Percentiles rank a stretch among this genome's conserved stretches.
phyloP scores from a whole-genome alignment of 2,329 filamentous ascomycete species.

The Ilyonectria robusta region DNA sequence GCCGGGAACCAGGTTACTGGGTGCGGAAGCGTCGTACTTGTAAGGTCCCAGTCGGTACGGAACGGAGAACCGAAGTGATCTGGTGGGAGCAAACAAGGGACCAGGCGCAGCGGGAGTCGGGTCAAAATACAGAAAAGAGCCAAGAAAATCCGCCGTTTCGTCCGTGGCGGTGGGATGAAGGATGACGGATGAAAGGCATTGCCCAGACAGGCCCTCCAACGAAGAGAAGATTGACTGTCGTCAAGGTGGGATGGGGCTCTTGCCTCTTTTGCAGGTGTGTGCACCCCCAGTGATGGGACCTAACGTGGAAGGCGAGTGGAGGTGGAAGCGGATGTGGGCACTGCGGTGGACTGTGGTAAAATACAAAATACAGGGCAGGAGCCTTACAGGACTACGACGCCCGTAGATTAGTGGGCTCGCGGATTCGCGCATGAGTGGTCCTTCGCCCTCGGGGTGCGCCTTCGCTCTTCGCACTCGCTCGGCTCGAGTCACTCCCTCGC shows the following conservation, averaged over 20 bases:
- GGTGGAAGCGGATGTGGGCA: neutral
- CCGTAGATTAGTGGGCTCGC: neutral
- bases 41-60: neutral
- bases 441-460: neutral
- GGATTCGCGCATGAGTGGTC: neutral
- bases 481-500: conserved; percentile 1
- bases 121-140: neutral
- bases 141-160: neutral
- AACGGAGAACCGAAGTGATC: neutral
- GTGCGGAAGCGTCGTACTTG: neutral
- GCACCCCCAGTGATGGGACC: neutral
- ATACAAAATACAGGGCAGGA: neutral
- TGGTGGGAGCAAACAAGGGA: neutral
- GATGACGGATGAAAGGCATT: conserved; percentile 15
- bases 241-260: conserved; percentile 19
- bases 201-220: neutral
- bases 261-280: conserved; percentile 10
- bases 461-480: neutral
- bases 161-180: neutral
- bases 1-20: conserved; percentile 17
- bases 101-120: neutral
- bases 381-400: neutral
- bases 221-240: conserved; percentile 11
- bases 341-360: neutral
- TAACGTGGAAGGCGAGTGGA: neutral